These are phyloP conservation scores for Fistulifera pelliculosa DNA, from an alignment of 108 stramenopile genomes.

Conservation along the genomic window DNA sequence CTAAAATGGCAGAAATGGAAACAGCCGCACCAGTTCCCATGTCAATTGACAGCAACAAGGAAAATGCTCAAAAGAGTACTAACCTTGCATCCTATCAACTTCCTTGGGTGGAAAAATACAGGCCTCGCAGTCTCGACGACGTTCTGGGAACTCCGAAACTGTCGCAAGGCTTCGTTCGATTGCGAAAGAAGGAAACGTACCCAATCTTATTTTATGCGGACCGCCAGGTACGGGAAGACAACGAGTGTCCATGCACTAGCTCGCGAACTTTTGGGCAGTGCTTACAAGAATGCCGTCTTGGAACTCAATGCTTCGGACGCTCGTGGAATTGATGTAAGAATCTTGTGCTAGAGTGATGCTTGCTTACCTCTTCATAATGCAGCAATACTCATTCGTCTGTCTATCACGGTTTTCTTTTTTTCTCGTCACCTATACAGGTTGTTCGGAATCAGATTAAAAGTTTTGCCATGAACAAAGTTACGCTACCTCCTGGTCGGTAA, in stretches of 20 bases:
- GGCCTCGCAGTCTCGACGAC: slow-evolving; percentile 71
- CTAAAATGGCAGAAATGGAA: not conserved
- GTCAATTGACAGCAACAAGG: not conserved
- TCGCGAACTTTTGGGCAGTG: slow-evolving; percentile 68
- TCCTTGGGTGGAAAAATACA: slow-evolving; percentile 98
- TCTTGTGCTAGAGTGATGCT: not conserved
- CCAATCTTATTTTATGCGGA: slow-evolving; percentile 93
- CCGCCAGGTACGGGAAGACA: slow-evolving; percentile 67
- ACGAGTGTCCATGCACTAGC: slow-evolving; percentile 88
- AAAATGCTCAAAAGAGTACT: too few species aligned
- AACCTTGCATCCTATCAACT: slow-evolving; percentile 39
- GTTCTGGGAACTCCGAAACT: slow-evolving; percentile 98
- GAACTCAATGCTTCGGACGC: slow-evolving; percentile 98
- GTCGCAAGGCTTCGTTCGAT: slow-evolving; percentile 85
- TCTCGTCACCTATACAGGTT: slow-evolving; percentile 27
- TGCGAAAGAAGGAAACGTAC: slow-evolving; percentile 93
- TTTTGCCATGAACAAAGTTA: slow-evolving; percentile 94
- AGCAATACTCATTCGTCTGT: slow-evolving; percentile 4
- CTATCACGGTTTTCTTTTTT: not conserved
- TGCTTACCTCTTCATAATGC: not conserved
- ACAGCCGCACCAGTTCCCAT: not conserved
- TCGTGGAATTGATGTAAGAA: slow-evolving; percentile 91
- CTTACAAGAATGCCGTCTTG: slow-evolving; percentile 68
- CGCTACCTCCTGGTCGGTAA: slow-evolving; percentile 61
- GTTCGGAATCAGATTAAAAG: slow-evolving; percentile 97